A percentile compares a stretch with the other conserved stretches of the same genome.
Evolutionary conservation across 768 basidiomycete species (phyloP).

Genomic region (Pholiota microspora): DNA sequence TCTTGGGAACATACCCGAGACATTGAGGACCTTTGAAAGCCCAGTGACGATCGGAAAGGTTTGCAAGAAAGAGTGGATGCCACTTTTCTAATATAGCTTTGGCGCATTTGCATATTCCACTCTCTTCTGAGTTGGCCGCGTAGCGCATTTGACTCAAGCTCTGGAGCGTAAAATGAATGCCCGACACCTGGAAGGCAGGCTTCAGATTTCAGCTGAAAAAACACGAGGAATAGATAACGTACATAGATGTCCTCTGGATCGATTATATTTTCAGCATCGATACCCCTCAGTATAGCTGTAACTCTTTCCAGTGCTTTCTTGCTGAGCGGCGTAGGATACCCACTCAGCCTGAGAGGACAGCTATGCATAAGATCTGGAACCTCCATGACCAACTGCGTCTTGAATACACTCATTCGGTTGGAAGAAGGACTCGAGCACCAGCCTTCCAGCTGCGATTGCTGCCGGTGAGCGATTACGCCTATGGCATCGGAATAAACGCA

Average conservation of each 20-base stretch:
- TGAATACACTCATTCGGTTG: neutral
- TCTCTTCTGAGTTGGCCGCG: conserved; percentile 5
- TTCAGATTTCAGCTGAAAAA: too few relatives aligned
- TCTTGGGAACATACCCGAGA: conserved; percentile 16
- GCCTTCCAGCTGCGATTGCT: conserved; percentile 11
- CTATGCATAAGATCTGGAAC: conserved; percentile 4
- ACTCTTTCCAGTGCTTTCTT: neutral
- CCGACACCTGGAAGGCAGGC: neutral
- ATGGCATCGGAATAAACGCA: conserved; percentile 10
- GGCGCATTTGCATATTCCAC: conserved; percentile 8
- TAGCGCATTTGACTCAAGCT: conserved; percentile 6
- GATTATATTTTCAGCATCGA: neutral
- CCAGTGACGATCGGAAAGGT: conserved; percentile 17
- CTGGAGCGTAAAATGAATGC: conserved; percentile 12
- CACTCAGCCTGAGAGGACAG: neutral
- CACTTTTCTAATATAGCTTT: conserved; percentile 16
- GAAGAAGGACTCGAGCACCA: conserved; percentile 6
- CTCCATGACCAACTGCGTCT: conserved; percentile 5
- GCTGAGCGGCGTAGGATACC: neutral
- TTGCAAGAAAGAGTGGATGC: conserved; percentile 12
- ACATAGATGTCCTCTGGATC: conserved; percentile 2
- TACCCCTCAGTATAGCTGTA: neutral
- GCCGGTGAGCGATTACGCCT: neutral
- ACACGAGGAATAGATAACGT: neutral
- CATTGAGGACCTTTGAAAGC: conserved; percentile 12